A percentile compares a stretch with the other conserved stretches of the same genome.
Evolutionary conservation across 106 monocot species (phyloP).

Genomic region (Amphibolis antarctica): DNA sequence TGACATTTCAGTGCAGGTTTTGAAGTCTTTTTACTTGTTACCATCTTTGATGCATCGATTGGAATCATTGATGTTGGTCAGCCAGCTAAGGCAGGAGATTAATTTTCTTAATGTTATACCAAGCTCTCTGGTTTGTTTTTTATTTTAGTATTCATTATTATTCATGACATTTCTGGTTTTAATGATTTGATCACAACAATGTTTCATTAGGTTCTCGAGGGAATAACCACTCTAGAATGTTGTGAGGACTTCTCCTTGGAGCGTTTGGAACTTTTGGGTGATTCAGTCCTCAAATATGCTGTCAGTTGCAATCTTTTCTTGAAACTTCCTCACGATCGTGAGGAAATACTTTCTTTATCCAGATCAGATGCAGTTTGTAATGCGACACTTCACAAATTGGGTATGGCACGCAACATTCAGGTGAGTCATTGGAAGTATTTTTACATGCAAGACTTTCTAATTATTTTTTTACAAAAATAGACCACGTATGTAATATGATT

Average conservation of each 20-base stretch:
- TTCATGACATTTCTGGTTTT: neutral
- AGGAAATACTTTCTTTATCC: conserved; percentile 54
- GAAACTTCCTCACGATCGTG: conserved; percentile 58
- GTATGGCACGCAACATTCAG: conserved; percentile 54
- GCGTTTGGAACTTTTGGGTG: conserved; percentile 83
- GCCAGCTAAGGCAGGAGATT: conserved; percentile 69
- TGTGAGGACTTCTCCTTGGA: conserved; percentile 80
- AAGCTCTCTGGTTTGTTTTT: conserved; percentile 45
- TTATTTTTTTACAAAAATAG: too few species aligned
- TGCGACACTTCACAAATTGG: conserved; percentile 71
- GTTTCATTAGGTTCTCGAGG: conserved; percentile 68
- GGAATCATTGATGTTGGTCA: conserved; percentile 71
- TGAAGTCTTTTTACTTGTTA: conserved; percentile 79
- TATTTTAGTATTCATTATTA: neutral
- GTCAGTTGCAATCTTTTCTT: conserved; percentile 66
- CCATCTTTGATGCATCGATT: conserved; percentile 89
- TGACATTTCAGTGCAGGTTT: conserved; percentile 46
- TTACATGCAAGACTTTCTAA: neutral
- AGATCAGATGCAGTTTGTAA: conserved; percentile 58
- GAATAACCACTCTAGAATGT: conserved; percentile 71
- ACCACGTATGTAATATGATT: too few species aligned
- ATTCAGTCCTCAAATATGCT: conserved; percentile 87
- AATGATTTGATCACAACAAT: conserved; percentile 2
- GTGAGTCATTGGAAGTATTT: conserved; percentile 14
- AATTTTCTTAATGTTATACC: conserved; percentile 30